Conservation (phyloP, 306 rosid species). For the Lupinus albus region DNA sequence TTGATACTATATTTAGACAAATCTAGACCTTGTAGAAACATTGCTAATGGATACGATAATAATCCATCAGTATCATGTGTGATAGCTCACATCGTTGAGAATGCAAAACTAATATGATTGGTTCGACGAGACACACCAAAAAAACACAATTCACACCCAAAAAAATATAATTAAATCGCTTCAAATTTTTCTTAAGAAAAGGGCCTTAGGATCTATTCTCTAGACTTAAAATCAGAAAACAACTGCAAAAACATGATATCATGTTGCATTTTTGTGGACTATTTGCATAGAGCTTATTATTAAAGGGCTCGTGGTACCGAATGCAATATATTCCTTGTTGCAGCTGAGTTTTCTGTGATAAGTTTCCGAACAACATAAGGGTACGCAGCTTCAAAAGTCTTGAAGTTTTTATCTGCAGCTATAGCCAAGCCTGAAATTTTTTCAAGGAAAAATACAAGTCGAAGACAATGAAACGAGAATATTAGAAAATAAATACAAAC, state of each 20-base stretch:
- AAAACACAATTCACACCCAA: slow-evolving; percentile 6
- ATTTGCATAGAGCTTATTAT: slow-evolving; percentile 23
- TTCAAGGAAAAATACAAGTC: slow-evolving; percentile 31
- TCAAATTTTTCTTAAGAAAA: slow-evolving; percentile 13
- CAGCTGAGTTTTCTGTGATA: slow-evolving; percentile 84
- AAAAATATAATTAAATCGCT: slow-evolving; percentile 1
- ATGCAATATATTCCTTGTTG: slow-evolving; percentile 68
- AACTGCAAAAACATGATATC: slow-evolving; percentile 9
- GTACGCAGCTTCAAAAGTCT: slow-evolving; percentile 95
- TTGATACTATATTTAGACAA: slow-evolving; percentile 2
- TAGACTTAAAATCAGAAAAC: slow-evolving; percentile 1
- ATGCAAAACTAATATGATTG: slow-evolving; percentile 15
- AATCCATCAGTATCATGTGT: slow-evolving; percentile 19
- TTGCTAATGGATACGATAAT: not conserved
- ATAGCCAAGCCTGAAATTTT: slow-evolving; percentile 75
- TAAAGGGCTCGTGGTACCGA: slow-evolving; percentile 57
- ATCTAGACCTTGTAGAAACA: not conserved
- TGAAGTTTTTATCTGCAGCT: slow-evolving; percentile 74
- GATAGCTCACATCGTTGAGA: slow-evolving; percentile 7
- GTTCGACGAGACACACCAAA: slow-evolving; percentile 13
- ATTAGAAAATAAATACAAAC: slow-evolving; percentile 30
- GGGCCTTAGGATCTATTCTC: slow-evolving; percentile 27
- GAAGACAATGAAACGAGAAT: slow-evolving; percentile 23
- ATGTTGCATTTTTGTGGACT: slow-evolving; percentile 3
- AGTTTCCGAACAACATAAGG: slow-evolving; percentile 90